phyloP scores from a whole-genome alignment of 441 rosid genomes.

The Sinapis alba region DNA sequence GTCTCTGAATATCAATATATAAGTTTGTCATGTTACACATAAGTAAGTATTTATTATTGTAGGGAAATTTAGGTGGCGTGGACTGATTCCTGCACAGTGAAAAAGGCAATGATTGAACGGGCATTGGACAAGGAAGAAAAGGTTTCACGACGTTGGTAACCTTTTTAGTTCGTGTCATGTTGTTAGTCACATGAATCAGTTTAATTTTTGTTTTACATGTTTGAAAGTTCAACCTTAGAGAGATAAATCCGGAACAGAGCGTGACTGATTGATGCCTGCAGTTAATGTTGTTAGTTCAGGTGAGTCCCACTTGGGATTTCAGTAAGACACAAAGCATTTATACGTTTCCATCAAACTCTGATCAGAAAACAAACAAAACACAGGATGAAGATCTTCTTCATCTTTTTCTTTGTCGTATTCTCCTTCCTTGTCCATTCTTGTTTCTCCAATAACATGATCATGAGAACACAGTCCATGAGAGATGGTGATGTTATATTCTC shows the following conservation, averaged over 20 bases:
- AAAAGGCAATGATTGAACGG: conserved; percentile 27
- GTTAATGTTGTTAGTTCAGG: conserved; percentile 33
- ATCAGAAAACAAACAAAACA: conserved; percentile 18
- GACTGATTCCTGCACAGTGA: conserved; percentile 18
- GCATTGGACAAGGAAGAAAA: conserved; percentile 3
- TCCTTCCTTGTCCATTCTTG: conserved; percentile 23
- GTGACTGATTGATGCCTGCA: conserved; percentile 8
- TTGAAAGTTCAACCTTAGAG: conserved; percentile 21
- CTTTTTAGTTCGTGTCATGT: conserved; percentile 38
- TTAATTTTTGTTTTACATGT: conserved; percentile 6
- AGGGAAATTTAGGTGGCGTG: conserved; percentile 26
- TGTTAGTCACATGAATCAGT: conserved; percentile 33
- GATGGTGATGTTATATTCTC: conserved; percentile 62
- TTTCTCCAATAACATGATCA: conserved; percentile 43
- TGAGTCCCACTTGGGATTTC: conserved; percentile 23
- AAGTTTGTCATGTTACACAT: conserved; percentile 11
- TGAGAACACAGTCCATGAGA: conserved; percentile 38
- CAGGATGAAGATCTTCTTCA: conserved; percentile 33
- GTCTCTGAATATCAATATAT: neutral
- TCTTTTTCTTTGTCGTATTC: conserved; percentile 30
- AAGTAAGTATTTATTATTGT: conserved; percentile 1
- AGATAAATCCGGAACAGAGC: conserved; percentile 4
- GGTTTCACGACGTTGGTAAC: conserved; percentile 23
- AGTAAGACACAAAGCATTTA: conserved; percentile 10
- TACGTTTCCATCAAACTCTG: conserved; percentile 19